Base-by-base conservation (phyloP, 164 flowering plant genomes). In the Nelumbo lutea region DNA sequence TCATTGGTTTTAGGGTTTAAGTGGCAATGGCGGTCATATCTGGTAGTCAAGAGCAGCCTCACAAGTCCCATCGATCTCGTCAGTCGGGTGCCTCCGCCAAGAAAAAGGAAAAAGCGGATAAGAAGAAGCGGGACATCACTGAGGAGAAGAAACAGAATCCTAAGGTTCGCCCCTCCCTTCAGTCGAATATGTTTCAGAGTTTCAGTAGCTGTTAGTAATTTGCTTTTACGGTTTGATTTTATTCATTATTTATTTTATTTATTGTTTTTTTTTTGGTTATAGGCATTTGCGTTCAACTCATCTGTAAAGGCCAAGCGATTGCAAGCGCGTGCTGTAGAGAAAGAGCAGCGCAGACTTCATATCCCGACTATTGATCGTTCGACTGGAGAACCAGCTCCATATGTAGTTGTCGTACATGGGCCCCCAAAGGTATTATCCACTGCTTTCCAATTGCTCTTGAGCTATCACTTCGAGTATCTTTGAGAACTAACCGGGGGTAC, bases 201-300 rank as follows among this genome's bases (percentile, higher is more conserved):
- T n/a, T 8, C 4, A 2, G 4, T 13, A 14, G 50, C 66, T n/a
- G n/a, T n/a, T n/a, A n/a, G n/a, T n/a, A n/a, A n/a, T n/a, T n/a
- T n/a, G n/a, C n/a, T n/a, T n/a, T n/a, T n/a, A n/a, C n/a, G n/a
- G n/a, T n/a, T n/a, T n/a, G n/a, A n/a, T n/a, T n/a, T n/a, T n/a
- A n/a, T n/a, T 57, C 60, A 57, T 5, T 14, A 14, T 59, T 6
- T 0, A 2, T 14, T 47, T 47, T n/a, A 45, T 5, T 6, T 9
- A 45, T 56, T 8, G 42, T 53, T 62, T 52, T 51, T 48, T 71
- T 6, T 44, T 66, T 15, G 47, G 8, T 66, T 51, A 2, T 70
- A 91, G 95, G 99, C 97, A 10, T 95, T 89, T 82, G 85, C 94
- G n/a, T 90, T 90, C 66, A 82, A 40, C 43, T 96, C 98, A 39